These are phyloP conservation scores for Aspergillus glaucus DNA, from an alignment of 2,329 filamentous ascomycete species.

Conservation along the genomic window DNA sequence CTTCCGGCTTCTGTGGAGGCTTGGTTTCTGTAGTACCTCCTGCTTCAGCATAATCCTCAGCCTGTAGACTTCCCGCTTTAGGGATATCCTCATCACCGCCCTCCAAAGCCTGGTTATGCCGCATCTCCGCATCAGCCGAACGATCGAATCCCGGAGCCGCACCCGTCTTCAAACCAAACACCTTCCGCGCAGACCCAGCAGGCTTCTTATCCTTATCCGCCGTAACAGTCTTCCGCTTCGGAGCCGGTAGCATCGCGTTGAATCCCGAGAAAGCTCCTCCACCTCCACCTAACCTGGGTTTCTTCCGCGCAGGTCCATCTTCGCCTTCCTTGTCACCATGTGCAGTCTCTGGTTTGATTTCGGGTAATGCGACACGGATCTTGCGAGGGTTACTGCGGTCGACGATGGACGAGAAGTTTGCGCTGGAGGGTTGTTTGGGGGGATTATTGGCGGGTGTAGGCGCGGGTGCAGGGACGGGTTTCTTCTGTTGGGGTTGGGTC, in stretches of 20 bases:
- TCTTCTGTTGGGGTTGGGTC: constrained; percentile 21
- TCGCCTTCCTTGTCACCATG: constrained; percentile 38
- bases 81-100: constrained; percentile 19
- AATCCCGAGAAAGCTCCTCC: constrained; percentile 71
- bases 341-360: constrained; percentile 38
- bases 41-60: constrained; percentile 1
- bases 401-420: constrained; percentile 68
- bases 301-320: constrained; percentile 62
- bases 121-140: constrained; percentile 41
- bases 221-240: constrained; percentile 51
- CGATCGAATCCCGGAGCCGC: constrained; percentile 75
- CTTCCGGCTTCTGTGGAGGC: constrained; percentile 1
- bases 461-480: constrained; percentile 23
- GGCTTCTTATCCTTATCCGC: constrained; percentile 25
- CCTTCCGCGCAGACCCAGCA: constrained; percentile 43
- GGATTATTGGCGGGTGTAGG: constrained; percentile 9
- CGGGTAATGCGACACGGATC: constrained; percentile 72
- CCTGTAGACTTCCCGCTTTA: constrained; percentile 18
- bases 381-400: constrained; percentile 75
- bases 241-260: constrained; percentile 78
- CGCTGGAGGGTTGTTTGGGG: constrained; percentile 14
- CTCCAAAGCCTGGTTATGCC: constrained; percentile 20
- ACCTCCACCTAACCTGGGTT: constrained; percentile 56
- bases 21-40: constrained; percentile 1
- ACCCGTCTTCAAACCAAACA: constrained; percentile 74